These are phyloP conservation scores for Coemansia sp. DNA, from an alignment of 192 early-diverging fungal genomes.

Conservation along the genomic window DNA sequence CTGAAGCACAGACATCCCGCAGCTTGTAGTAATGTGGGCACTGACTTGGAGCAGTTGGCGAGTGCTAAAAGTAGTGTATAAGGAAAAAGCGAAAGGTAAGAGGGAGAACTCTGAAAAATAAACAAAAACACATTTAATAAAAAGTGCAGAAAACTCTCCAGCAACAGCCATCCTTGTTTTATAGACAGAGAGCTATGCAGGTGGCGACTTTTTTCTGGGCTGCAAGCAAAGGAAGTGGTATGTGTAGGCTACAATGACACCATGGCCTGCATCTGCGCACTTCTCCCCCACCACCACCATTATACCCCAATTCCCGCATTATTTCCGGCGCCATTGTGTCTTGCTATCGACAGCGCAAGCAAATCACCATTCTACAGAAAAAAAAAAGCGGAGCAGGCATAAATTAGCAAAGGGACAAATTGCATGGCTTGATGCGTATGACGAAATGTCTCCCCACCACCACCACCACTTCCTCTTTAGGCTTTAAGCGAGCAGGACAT, in stretches of 20 bases:
- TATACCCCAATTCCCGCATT: constrained; percentile 9
- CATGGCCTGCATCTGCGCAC: constrained; percentile 11
- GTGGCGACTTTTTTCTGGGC: constrained; percentile 8
- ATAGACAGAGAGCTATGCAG: constrained; percentile 12
- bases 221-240: constrained; percentile 4
- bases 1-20: neutral
- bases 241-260: constrained; percentile 1
- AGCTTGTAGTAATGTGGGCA: neutral
- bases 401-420: constrained; percentile 10
- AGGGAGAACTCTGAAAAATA: neutral
- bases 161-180: neutral
- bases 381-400: constrained; percentile 1
- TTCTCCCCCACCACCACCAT: constrained; percentile 1
- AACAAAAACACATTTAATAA: constrained; percentile 10
- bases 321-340: constrained; percentile 10
- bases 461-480: neutral
- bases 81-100: neutral
- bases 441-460: neutral
- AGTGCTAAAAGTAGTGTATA: neutral
- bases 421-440: constrained; percentile 6
- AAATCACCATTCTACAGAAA: neutral
- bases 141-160: constrained; percentile 9
- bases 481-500: neutral
- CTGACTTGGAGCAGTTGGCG: neutral
- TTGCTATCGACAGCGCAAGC: constrained; percentile 10